Evolutionary conservation across 1,139 yeast genomes (phyloP), one percentile per base, ranked within the genome.

Genomic region (Taiozyma sp.): DNA sequence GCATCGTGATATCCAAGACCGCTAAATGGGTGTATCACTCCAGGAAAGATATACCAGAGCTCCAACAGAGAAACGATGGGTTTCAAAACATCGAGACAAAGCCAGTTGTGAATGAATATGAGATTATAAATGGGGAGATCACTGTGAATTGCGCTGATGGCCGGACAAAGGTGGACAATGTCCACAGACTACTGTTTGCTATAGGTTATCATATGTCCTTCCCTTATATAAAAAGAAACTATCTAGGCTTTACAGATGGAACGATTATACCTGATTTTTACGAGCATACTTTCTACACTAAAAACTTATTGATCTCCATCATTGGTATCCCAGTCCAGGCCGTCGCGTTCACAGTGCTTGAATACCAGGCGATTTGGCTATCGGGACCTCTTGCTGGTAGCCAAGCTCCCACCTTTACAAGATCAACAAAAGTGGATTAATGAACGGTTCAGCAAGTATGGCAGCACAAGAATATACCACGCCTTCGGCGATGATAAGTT

Each of bases 281-380:
- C 56, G 67, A 68, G 50, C 65, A 74, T 54, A 71, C 74, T 0
- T 74, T 75, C 56, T 53, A 66, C 22, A 70, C 73, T 45, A 66
- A 70, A 7, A 79, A 75, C 51, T 76, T 79, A 19, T 66, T 75
- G 1, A 60, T 75, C 22, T 75, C 72, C 1, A 62, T 70, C 28
- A 68, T 70, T 9, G 63, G 52, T 49, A 66, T 48, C 41, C 52
- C 50, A 14, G 16, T 47, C 1, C 53, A 54, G n/a, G 54, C 57
- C 2, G 38, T 58, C 38, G 57, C 56, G 23, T 62, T 63, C 49
- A 56, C 53, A 29, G 58, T 55, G 2, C 56, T 60, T n/a, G 62
- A 60, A 49, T 57, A 57, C 44, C 51, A 54, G 29, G 53, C 62
- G 6, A 60, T 68, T 2, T 47, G 70, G 2, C 55, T 53, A 3